Evolutionary conservation across 2,329 filamentous ascomycete genomes (phyloP), one percentile per base, ranked within the genome.

Genomic region (Lizonia empirigonia): DNA sequence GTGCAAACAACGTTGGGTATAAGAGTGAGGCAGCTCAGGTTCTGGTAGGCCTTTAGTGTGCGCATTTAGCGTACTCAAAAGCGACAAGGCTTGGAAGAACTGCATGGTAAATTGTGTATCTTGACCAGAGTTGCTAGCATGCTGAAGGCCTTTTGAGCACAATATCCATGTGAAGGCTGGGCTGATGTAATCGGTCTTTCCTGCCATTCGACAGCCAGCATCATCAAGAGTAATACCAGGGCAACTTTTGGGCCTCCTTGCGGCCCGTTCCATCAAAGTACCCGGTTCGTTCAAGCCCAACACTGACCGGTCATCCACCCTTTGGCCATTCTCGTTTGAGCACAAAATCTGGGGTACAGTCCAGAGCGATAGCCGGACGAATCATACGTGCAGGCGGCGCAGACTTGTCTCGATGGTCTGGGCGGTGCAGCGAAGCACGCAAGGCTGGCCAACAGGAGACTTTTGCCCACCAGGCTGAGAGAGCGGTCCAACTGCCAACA

Each of bases 361-460:
- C 12, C 0, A 13, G 8, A 8, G 8, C 4, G 22, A 4, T n/a
- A 2, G 2, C 5, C 24, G 18, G 16, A 36, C 36, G 6, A 51
- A 41, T 36, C 5, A 7, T 15, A 8, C 6, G 7, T 4, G 4
- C 7, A 2, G 13, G 12, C 36, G 40, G 48, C 40, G 36, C 8
- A n/a, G 18, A 12, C 30, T 26, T 35, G 26, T 9, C 7, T 18
- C 6, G 8, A 51, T 37, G 22, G 20, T 24, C 13, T 29, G 35
- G n/a, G 20, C 32, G 35, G 37, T 52, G 47, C 37, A 45, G 41
- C 23, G 20, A 35, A 53, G 37, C 33, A 40, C 41, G 42, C 45
- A 49, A 61, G 58, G 59, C 60, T 65, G 60, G 50, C 60, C 59
- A 68, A 66, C 57, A 42, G 54, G 33, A 54, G 35, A 24, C 26